Evolutionary conservation across 768 basidiomycete species (phyloP).

Genomic region (Hygrophoropsis aurantiaca): DNA sequence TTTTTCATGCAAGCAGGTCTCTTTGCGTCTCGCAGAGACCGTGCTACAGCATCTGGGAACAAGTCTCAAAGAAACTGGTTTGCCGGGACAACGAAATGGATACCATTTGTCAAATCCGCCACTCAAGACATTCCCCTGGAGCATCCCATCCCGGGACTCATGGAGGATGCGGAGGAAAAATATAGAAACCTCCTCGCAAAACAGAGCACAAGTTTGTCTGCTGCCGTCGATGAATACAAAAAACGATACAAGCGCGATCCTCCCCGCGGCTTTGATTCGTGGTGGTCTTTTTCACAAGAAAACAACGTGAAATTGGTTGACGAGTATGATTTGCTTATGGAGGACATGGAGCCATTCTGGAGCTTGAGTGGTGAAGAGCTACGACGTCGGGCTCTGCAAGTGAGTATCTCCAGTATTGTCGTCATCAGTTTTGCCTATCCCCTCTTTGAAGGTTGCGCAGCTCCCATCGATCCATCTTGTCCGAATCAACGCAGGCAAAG

Average conservation of each 20-base stretch:
- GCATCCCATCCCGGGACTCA: conserved; percentile 85
- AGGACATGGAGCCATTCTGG: conserved; percentile 88
- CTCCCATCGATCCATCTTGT: conserved; percentile 87
- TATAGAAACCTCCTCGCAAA: conserved; percentile 63
- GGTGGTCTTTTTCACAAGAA: conserved; percentile 80
- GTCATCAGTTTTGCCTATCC: not conserved
- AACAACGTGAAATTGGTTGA: conserved; percentile 80
- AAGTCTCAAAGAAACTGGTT: conserved; percentile 11
- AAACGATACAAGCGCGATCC: conserved; percentile 76
- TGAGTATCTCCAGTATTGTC: conserved; percentile 24
- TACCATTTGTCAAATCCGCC: conserved; percentile 13
- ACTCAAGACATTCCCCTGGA: conserved; percentile 20
- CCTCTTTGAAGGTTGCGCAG: conserved; percentile 54
- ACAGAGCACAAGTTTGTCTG: conserved; percentile 78
- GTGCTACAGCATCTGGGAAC: not conserved
- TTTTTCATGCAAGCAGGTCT: conserved; percentile 53
- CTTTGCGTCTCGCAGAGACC: conserved; percentile 36
- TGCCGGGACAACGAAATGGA: conserved; percentile 17
- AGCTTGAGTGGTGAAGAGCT: conserved; percentile 69
- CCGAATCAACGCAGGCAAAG: conserved; percentile 66
- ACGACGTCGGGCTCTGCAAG: conserved; percentile 59
- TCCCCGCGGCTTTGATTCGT: conserved; percentile 87
- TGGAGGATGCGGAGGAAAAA: conserved; percentile 77
- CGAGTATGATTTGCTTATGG: conserved; percentile 81
- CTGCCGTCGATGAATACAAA: conserved; percentile 82